Conservation (phyloP, 345 rosid species). For the Draba incana region DNA sequence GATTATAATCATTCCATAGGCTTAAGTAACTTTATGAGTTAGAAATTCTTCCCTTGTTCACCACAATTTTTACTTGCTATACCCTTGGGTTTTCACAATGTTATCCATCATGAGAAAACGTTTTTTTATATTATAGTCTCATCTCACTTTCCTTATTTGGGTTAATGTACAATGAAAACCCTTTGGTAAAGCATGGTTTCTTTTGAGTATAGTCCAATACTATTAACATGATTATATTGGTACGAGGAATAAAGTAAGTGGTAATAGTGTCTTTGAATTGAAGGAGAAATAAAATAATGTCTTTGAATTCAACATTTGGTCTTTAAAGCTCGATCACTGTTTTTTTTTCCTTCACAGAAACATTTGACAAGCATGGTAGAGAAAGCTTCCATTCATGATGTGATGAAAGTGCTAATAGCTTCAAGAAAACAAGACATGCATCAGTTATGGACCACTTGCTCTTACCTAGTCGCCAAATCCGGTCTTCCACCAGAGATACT, state of each 20-base stretch:
- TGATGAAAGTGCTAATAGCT: slow-evolving; percentile 94
- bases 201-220: not conserved
- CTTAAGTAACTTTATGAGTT: not conserved
- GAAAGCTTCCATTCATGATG: slow-evolving; percentile 95
- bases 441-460: slow-evolving; percentile 95
- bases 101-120: not conserved
- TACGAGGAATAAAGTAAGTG: slow-evolving; percentile 4
- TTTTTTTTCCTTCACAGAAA: slow-evolving; percentile 52
- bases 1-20: not conserved
- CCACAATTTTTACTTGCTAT: not conserved
- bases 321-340: not conserved
- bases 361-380: slow-evolving; percentile 95
- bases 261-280: not conserved
- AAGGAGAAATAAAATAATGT: not conserved
- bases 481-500: slow-evolving; percentile 91
- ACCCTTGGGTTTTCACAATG: not conserved
- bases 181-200: not conserved
- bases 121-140: not conserved
- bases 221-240: slow-evolving; percentile 17
- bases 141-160: not conserved
- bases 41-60: not conserved
- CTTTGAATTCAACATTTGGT: not conserved
- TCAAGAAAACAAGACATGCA: slow-evolving; percentile 98
- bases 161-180: slow-evolving; percentile 3
- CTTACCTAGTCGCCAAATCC: slow-evolving; percentile 92